Evolutionary conservation across 225 moss, liverwort and hornwort genomes (phyloP).

Genomic region (Takakia lepidozioides): DNA sequence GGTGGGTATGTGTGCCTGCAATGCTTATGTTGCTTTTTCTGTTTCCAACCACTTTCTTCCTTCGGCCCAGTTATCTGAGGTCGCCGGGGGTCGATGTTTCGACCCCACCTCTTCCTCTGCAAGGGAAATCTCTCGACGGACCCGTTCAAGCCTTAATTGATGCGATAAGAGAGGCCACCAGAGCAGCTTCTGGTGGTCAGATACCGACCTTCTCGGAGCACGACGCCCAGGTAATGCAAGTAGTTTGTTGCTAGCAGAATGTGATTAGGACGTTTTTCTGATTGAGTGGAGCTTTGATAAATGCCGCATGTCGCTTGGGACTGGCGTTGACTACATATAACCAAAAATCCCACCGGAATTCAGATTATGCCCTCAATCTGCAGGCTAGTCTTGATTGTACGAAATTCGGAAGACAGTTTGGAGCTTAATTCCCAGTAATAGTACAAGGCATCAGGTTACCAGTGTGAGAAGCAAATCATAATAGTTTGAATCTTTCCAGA

Average conservation of each 20-base stretch:
- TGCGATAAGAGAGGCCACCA: conserved; percentile 29
- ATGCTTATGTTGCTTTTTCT: conserved; percentile 1
- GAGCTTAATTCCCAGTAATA: too few relatives aligned
- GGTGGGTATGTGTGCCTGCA: conserved; percentile 2
- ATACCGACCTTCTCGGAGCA: conserved; percentile 22
- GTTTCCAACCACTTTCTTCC: background rate
- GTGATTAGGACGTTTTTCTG: background rate
- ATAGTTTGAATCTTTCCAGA: too few relatives aligned
- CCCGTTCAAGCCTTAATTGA: conserved; percentile 20
- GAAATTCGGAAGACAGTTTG: too few relatives aligned
- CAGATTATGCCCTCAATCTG: conserved; percentile 1
- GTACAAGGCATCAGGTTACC: too few relatives aligned
- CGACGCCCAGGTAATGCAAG: conserved; percentile 27
- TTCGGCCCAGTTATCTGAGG: background rate
- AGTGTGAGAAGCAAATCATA: too few relatives aligned
- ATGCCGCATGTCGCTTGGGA: too few relatives aligned
- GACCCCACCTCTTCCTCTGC: conserved; percentile 19
- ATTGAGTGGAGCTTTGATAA: too few relatives aligned
- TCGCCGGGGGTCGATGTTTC: background rate
- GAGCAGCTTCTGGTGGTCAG: conserved; percentile 7
- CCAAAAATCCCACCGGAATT: background rate
- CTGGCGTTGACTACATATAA: background rate
- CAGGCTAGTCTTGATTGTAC: too few relatives aligned
- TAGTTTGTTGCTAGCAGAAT: background rate
- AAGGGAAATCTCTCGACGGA: background rate